Evolutionary conservation across 768 basidiomycete species (phyloP).

Genomic region (Clitopilus hobsonii): DNA sequence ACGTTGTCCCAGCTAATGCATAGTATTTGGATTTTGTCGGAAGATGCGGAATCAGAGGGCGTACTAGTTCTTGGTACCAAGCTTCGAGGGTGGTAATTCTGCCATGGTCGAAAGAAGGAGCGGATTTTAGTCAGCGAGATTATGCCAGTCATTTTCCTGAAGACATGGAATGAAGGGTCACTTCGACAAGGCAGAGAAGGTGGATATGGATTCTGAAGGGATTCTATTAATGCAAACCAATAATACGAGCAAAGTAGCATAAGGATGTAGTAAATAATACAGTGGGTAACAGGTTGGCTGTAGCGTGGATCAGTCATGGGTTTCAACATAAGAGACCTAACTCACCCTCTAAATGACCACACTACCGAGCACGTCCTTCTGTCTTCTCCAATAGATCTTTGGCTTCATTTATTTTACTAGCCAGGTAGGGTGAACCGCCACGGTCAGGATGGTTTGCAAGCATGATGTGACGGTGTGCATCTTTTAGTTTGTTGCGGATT

Average conservation of each 20-base stretch:
- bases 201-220: too few species aligned
- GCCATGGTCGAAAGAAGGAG: slow-evolving; percentile 20
- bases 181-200: too few species aligned
- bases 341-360: slow-evolving; percentile 5
- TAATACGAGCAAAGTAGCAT: slow-evolving; percentile 12
- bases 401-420: slow-evolving; percentile 98
- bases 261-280: neutral
- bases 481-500: slow-evolving; percentile 79
- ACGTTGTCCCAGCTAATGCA: slow-evolving; percentile 68
- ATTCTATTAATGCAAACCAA: slow-evolving; percentile 7
- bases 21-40: slow-evolving; percentile 3
- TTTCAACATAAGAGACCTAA: neutral
- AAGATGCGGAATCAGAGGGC: slow-evolving; percentile 15
- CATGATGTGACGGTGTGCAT: slow-evolving; percentile 97
- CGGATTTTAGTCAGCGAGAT: slow-evolving; percentile 27
- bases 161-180: too few species aligned
- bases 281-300: neutral
- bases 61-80: slow-evolving; percentile 80
- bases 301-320: neutral
- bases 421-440: slow-evolving; percentile 96
- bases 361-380: slow-evolving; percentile 44
- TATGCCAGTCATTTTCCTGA: too few species aligned
- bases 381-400: slow-evolving; percentile 87
- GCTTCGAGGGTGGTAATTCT: slow-evolving; percentile 63
- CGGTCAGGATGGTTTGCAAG: slow-evolving; percentile 98